phyloP scores from a whole-genome alignment of 1,284 basidiomycete genomes.

The Ceratobasidium theobromae region DNA sequence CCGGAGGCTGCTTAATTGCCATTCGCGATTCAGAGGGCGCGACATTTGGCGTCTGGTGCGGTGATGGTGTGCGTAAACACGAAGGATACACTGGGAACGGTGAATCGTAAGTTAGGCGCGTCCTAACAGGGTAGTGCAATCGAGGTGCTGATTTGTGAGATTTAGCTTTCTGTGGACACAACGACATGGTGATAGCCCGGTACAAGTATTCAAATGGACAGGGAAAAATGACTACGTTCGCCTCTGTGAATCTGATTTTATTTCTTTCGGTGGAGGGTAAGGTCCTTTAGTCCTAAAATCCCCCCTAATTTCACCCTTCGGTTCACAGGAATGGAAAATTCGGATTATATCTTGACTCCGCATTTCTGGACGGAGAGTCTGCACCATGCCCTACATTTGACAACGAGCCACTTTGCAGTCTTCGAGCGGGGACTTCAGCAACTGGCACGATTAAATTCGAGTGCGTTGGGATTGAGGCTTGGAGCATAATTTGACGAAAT shows the following conservation, averaged over 20 bases:
- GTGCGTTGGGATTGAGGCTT: constrained; percentile 84
- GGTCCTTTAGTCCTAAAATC: constrained; percentile 41
- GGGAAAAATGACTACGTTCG: constrained; percentile 90
- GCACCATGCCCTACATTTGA: constrained; percentile 83
- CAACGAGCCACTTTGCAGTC: constrained; percentile 75
- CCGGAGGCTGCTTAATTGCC: constrained; percentile 41
- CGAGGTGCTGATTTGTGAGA: not conserved
- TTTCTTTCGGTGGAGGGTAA: constrained; percentile 90
- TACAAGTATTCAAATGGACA: constrained; percentile 82
- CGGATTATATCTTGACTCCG: constrained; percentile 86
- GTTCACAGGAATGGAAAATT: constrained; percentile 73
- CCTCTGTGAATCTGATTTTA: constrained; percentile 74
- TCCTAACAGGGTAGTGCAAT: not conserved
- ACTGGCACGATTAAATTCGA: constrained; percentile 66
- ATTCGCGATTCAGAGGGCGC: constrained; percentile 38
- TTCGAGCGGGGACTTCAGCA: constrained; percentile 47
- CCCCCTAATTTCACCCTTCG: not conserved
- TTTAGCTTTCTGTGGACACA: constrained; percentile 74
- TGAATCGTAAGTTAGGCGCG: constrained; percentile 66
- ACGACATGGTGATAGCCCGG: constrained; percentile 41
- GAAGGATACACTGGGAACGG: constrained; percentile 77
- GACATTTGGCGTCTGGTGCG: constrained; percentile 78
- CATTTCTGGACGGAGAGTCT: constrained; percentile 80
- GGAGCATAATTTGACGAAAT: constrained; percentile 57
- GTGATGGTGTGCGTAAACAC: constrained; percentile 61